Evolutionary conservation across 495 filamentous ascomycete species (phyloP), one percentile per base, ranked within the genome.

Genomic region (Trichoderma parareesei): DNA sequence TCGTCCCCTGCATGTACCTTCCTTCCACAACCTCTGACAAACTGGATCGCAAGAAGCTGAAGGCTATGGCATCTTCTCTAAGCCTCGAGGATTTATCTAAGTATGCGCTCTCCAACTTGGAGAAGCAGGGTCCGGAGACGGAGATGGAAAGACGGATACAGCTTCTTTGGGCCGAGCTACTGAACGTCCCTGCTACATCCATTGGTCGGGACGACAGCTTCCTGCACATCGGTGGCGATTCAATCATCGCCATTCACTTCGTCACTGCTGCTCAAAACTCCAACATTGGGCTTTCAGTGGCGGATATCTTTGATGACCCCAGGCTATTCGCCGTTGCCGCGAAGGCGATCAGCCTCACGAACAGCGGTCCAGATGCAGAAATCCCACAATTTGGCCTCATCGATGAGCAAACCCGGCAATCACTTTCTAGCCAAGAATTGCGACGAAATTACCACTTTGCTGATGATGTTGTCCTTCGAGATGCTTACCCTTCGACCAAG

Each of bases 401-500:
- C 44, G 16, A 46, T n/a, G 16, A 46, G 5, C 10, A 5, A 46
- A 5, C 5, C 8, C 7, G 5, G 16, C 10, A 46, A 14, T 46
- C 5, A 14, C 44, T 46, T 11, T 14, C 16, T 5, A n/a, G 44
- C 44, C 44, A 46, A 14, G 44, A 14, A 0, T n/a, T 46, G 16
- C 13, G 44, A 14, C 44, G 9, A 46, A 14, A 14, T 14, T 46
- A 46, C 13, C 11, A 46, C 16, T 46, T 46, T 4, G 63, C 72
- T 1, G 44, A 46, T 14, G 13, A 46, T 46, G 16, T 46, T 14
- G 44, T 72, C 0, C 75, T 89, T 46, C 73, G 76, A 63, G 82
- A 87, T 62, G 77, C 85, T 38, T 88, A 87, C 66, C 85, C 85
- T 1, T 87, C 83, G 70, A 87, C 72, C 66, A 76, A 82, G 5